Conservation (phyloP, 805 yeast species). For the Metschnikowia orientalis region DNA sequence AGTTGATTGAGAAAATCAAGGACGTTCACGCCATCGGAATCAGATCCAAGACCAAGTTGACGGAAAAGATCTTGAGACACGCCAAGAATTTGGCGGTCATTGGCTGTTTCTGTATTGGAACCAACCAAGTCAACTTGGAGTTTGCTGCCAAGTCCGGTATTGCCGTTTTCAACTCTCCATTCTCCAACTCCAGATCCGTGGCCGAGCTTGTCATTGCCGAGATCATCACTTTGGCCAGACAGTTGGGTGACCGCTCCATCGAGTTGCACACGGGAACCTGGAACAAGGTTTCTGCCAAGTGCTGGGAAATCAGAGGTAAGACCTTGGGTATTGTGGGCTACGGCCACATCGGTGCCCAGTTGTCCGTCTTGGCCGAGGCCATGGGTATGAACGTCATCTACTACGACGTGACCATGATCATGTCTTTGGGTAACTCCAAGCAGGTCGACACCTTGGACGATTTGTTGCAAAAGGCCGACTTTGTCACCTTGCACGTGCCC, state of each 20-base stretch:
- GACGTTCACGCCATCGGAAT: conserved; percentile 97
- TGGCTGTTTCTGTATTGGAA: conserved; percentile 99
- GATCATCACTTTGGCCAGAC: conserved; percentile 90
- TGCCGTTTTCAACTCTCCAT: conserved; percentile 97
- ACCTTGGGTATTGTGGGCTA: conserved; percentile 96
- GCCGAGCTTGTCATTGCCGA: conserved; percentile 97
- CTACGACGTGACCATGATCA: conserved; percentile 87
- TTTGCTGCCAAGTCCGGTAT: conserved; percentile 90
- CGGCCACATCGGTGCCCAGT: conserved; percentile 97
- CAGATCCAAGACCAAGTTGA: conserved; percentile 92
- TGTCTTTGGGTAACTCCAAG: conserved; percentile 95
- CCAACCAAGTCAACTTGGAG: conserved; percentile 93
- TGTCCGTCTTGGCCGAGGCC: conserved; percentile 94
- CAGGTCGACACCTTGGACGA: conserved; percentile 86
- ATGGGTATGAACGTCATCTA: conserved; percentile 96
- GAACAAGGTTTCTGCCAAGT: conserved; percentile 91
- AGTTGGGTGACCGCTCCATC: conserved; percentile 91
- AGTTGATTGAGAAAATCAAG: conserved; percentile 86
- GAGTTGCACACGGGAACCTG: conserved; percentile 96
- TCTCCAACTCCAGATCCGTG: conserved; percentile 96
- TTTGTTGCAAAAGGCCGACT: conserved; percentile 75
- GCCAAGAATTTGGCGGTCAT: conserved; percentile 86
- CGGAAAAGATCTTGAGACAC: conserved; percentile 69
- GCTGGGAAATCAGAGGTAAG: conserved; percentile 99
- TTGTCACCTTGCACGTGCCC: conserved; percentile 91